Conservation (phyloP, 257 asterid species). For the Rhazya stricta region DNA sequence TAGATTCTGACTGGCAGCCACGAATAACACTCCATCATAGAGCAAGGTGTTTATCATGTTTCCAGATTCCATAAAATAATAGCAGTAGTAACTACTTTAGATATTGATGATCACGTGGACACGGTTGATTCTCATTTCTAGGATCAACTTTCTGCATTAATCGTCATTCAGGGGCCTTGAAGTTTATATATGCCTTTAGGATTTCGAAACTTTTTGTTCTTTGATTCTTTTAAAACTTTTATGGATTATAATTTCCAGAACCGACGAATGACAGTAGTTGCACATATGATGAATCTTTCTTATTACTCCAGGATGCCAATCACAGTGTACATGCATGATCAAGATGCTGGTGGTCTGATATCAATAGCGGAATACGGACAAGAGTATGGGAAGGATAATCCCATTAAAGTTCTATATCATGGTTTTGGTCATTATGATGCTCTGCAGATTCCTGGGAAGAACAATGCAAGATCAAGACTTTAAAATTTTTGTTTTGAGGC, state of each 20-base stretch:
- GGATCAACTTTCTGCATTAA: background rate
- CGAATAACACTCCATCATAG: background rate
- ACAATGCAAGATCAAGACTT: conserved; percentile 56
- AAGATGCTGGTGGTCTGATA: conserved; percentile 68
- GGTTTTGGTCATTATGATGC: conserved; percentile 96
- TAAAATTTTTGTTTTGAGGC: conserved; percentile 14
- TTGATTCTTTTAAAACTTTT: background rate
- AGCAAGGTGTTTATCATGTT: background rate
- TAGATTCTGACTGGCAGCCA: background rate
- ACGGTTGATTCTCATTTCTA: no score
- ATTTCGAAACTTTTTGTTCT: background rate
- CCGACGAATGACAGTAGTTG: background rate
- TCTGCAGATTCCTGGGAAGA: conserved; percentile 46
- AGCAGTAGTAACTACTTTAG: background rate
- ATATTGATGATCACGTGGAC: background rate
- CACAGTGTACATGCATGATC: conserved; percentile 74
- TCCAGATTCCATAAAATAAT: no score
- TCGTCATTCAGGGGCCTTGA: no score
- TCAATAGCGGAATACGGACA: conserved; percentile 91
- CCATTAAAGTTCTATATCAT: conserved; percentile 70
- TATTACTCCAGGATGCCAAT: conserved; percentile 71
- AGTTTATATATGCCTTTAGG: no score
- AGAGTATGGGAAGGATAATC: conserved; percentile 74
- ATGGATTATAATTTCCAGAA: background rate
- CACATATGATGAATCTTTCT: background rate